Base-by-base conservation (phyloP, 768 basidiomycete species). In the Suillus sp. region DNA sequence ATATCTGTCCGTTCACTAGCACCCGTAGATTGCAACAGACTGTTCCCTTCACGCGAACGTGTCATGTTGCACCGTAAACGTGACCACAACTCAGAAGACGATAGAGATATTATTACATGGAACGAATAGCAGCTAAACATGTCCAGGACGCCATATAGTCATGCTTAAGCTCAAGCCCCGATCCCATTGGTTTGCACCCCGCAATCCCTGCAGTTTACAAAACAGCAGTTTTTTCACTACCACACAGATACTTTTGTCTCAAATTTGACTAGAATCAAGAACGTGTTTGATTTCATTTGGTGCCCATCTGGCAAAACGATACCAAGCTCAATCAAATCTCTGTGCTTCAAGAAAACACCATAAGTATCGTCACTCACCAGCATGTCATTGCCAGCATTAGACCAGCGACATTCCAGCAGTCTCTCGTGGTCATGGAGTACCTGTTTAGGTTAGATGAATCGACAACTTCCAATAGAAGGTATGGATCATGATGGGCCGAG, bases 11-110 rank as follows among this genome's bases (percentile, higher is more conserved):
- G 8, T 32, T n/a, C 61, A 62, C 64, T 69, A 47, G 43, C 50
- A 20, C 4, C 51, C 58, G 4, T 70, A 86, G 87, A 83, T 59
- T 94, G 92, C 72, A 82, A 83, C 71, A 86, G 90, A 32, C 78
- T 93, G 47, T 92, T 89, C 69, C 91, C 89, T 22, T 84, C 85
- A 25, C 83, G 83, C 30, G 90, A 91, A 27, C 82, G 86, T 3
- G 74, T 93, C 7, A 86, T 89, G 83, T 67, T 78, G 20, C 92
- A 93, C 67, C 83, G 90, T 56, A 90, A 85, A 69, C 85, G 89
- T 54, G 91, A 92, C 69, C 92, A 93, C 71, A 78, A 81, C 63
- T 79, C 81, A 0, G 82, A 85, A 38, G 84, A 86, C 30, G 79
- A 83, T 13, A 71, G 75, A 3, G 73, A 80, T 55, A 85, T 92